phyloP scores from a whole-genome alignment of 78 protist species.

The Corallochytrium limacisporum region DNA sequence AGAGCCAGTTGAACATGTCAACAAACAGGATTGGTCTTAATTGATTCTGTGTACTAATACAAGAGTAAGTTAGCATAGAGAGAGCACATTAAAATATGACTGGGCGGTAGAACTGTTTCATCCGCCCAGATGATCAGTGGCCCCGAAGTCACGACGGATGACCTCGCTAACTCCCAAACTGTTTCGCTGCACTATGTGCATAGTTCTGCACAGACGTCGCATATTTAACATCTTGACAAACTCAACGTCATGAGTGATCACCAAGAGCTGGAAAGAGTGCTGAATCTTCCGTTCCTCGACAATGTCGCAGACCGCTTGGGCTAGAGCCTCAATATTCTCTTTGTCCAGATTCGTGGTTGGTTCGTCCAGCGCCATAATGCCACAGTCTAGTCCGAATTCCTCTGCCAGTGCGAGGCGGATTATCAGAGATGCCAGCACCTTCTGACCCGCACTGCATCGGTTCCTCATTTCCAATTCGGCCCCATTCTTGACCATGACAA shows the following conservation, averaged over 20 bases:
- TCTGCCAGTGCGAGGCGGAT: slow-evolving; percentile 96
- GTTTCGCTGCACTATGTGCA: too few relatives aligned
- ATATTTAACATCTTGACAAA: slow-evolving; percentile 45
- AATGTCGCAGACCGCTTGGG: slow-evolving; percentile 37
- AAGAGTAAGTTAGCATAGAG: too few relatives aligned
- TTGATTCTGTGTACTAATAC: too few relatives aligned
- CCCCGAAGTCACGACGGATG: too few relatives aligned
- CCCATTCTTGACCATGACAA: slow-evolving; percentile 77
- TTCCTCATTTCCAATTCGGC: slow-evolving; percentile 93
- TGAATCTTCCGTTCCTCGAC: slow-evolving; percentile 45
- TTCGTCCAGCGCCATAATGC: slow-evolving; percentile 97
- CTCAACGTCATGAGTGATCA: slow-evolving; percentile 98
- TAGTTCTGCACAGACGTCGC: too few relatives aligned
- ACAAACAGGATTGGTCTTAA: too few relatives aligned
- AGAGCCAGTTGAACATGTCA: too few relatives aligned
- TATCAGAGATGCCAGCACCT: slow-evolving; percentile 89
- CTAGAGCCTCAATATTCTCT: slow-evolving; percentile 71
- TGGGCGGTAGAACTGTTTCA: too few relatives aligned
- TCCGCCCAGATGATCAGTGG: too few relatives aligned
- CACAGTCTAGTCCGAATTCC: slow-evolving; percentile 91
- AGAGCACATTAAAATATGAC: too few relatives aligned
- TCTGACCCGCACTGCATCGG: slow-evolving; percentile 97
- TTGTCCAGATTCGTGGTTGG: slow-evolving; percentile 98
- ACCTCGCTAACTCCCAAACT: too few relatives aligned
- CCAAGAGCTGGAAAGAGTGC: slow-evolving; percentile 84